Base-by-base conservation (phyloP, 305 asterid genomes). In the Fraxinus platypoda region DNA sequence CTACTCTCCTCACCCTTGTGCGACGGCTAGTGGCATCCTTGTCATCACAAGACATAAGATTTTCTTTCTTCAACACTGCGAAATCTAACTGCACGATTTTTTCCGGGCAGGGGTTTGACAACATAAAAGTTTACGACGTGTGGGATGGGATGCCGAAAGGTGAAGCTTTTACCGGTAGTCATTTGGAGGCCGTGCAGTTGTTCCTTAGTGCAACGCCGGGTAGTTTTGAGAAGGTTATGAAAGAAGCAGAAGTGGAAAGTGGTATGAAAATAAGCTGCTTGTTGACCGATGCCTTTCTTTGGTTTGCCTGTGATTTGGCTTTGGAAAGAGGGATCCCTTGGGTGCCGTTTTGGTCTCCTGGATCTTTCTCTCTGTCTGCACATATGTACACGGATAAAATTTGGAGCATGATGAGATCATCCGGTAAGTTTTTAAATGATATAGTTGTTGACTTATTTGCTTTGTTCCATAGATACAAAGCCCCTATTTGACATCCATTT, bases 311-410 rank as follows among this genome's bases (percentile, higher is more conserved):
- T 41, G 93, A 89, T 62, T 2, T 94, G 84, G 93, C 97, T 64
- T 91, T 87, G 85, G 82, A 84, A 59, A 76, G 81, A 57, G 85
- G 89, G 13, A 88, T 93, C 5, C 93, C 95, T 0, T 94, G 98
- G 97, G 81, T 93, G 71, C 59, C 94, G 2, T 84, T 93, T 30
- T 93, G 97, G 97, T 85, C 97, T 11, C 89, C 93, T 7, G 93
- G 87, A 0, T 79, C 93, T 0, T 86, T 90, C 83, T 84, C 98
- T 15, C 78, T 94, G 8, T 86, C 95, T 2, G 83, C 89, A 0
- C 97, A 94, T 73, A 3, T 89, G 12, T 88, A 92, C 86, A 91
- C 98, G 0, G 89, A 92, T 73, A 74, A 83, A 3, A 89, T 93
- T 70, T 66, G 90, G 4, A 74, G 80, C n/a, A 80, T 85, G 6